Evolutionary conservation across 2,329 filamentous ascomycete genomes (phyloP), one percentile per base, ranked within the genome.

Genomic region (Xylariaceae sp.): DNA sequence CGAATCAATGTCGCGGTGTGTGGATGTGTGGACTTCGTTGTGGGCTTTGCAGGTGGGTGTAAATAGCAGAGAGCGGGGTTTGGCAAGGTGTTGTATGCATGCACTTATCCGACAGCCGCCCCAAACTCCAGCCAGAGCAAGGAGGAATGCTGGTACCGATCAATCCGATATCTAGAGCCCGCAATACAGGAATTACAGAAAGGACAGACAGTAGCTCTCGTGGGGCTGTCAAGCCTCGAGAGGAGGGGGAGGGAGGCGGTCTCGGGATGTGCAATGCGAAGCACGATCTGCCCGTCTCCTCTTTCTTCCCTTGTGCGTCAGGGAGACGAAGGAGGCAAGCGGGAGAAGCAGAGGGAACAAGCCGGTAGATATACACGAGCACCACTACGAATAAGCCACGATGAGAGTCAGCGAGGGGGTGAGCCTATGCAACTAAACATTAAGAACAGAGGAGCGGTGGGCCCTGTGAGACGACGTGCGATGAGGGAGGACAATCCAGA

Each of bases 291-390:
- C 53, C 56, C 58, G 49, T 50, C 50, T 50, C 47, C 49, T 47
- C 31, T 51, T 39, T 45, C 43, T 52, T 46, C 49, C 48, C 48
- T 58, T 54, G 54, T 58, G 57, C 50, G 51, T 54, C 44, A 46
- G 47, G 55, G 50, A 49, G 53, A 57, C 44, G 53, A 56, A 40
- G 47, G 55, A 41, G 43, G 35, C 39, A 52, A 27, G 50, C 42
- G 54, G 52, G 35, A 47, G 47, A 53, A 45, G 52, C 49, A 56
- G 58, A 59, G 59, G 57, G 52, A 51, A 48, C 41, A 51, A 51
- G 45, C 53, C 56, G 57, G 57, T 62, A 61, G 58, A 60, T 61
- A 60, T 56, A 62, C 51, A 50, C 42, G 39, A 36, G 50, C 41
- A 51, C 47, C 58, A 54, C 57, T 56, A 55, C 22, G 22, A 27